A percentile compares a stretch with the other conserved stretches of the same genome.
These are phyloP conservation scores for Cerrena zonata DNA, from an alignment of 1,284 basidiomycete species.

Conservation along the genomic window DNA sequence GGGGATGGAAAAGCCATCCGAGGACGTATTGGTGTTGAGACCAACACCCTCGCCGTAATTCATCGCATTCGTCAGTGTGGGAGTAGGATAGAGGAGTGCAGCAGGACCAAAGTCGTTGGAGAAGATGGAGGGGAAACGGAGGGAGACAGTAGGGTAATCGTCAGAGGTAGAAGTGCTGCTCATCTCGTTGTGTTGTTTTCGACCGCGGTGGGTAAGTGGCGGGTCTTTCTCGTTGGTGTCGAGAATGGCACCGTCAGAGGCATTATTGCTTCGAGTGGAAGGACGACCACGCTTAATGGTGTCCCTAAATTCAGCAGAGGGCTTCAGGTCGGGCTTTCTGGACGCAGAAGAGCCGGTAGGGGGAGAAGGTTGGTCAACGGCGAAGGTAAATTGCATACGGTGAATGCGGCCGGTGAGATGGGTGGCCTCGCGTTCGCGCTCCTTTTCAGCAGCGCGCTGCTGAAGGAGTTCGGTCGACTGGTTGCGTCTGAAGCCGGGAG, in stretches of 20 bases:
- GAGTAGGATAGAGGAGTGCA: slow-evolving; percentile 64
- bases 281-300: slow-evolving; percentile 37
- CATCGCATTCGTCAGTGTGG: slow-evolving; percentile 57
- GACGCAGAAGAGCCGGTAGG: slow-evolving; percentile 40
- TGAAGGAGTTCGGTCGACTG: slow-evolving; percentile 69
- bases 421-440: slow-evolving; percentile 69
- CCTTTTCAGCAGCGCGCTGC: slow-evolving; percentile 72
- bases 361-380: slow-evolving; percentile 63
- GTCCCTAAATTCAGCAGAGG: slow-evolving; percentile 62
- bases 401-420: slow-evolving; percentile 56
- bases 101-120: slow-evolving; percentile 67
- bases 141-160: slow-evolving; percentile 20
- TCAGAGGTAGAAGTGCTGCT: slow-evolving; percentile 12
- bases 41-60: slow-evolving; percentile 70
- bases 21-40: slow-evolving; percentile 30
- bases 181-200: slow-evolving; percentile 27
- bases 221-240: slow-evolving; percentile 27
- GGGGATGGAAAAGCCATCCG: slow-evolving; percentile 55
- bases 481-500: slow-evolving; percentile 70
- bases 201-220: slow-evolving; percentile 35
- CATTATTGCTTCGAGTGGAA: slow-evolving; percentile 29
- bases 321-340: slow-evolving; percentile 62
- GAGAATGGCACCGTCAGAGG: slow-evolving; percentile 14
- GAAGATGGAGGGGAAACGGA: slow-evolving; percentile 68
- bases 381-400: slow-evolving; percentile 81